These are phyloP conservation scores for Aureobasidium mangrovei DNA, from an alignment of 2,329 filamentous ascomycete species.

Conservation along the genomic window DNA sequence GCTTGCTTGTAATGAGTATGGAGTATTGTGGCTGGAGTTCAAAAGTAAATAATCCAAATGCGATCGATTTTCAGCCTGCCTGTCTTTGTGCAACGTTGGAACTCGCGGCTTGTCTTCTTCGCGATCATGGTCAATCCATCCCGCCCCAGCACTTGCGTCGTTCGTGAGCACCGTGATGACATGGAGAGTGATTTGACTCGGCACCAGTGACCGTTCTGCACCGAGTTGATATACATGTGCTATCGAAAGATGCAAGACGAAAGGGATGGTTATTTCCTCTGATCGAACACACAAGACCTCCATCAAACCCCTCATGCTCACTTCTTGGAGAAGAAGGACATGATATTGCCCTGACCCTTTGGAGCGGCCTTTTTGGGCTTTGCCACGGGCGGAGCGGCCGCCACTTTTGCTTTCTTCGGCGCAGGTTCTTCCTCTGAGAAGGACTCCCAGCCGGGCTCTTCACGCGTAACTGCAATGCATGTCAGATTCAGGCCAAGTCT, in stretches of 20 bases:
- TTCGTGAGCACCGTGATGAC: no score
- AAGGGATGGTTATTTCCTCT: no score
- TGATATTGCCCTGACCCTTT: conserved; percentile 68
- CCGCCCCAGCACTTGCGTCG: no score
- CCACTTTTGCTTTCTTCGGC: conserved; percentile 45
- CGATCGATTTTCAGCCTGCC: not conserved
- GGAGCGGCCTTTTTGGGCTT: conserved; percentile 33
- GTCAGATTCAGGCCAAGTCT: conserved; percentile 17
- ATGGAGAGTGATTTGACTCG: no score
- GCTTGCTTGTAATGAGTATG: conserved; percentile 11
- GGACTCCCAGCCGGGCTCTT: conserved; percentile 80
- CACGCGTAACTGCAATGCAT: conserved; percentile 61
- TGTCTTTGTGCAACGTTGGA: not conserved
- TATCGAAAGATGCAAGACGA: no score
- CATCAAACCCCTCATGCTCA: conserved; percentile 25
- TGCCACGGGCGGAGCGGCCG: conserved; percentile 40
- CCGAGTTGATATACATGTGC: no score
- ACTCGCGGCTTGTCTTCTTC: no score
- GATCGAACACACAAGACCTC: no score
- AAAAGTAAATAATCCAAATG: conserved; percentile 11
- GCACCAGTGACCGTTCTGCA: no score
- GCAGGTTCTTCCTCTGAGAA: conserved; percentile 82
- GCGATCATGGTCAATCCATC: no score
- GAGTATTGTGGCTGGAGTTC: conserved; percentile 10
- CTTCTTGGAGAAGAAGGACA: conserved; percentile 87